Evolutionary conservation across 1,284 basidiomycete species (phyloP).

Genomic region (Apiotrichum laibachii): DNA sequence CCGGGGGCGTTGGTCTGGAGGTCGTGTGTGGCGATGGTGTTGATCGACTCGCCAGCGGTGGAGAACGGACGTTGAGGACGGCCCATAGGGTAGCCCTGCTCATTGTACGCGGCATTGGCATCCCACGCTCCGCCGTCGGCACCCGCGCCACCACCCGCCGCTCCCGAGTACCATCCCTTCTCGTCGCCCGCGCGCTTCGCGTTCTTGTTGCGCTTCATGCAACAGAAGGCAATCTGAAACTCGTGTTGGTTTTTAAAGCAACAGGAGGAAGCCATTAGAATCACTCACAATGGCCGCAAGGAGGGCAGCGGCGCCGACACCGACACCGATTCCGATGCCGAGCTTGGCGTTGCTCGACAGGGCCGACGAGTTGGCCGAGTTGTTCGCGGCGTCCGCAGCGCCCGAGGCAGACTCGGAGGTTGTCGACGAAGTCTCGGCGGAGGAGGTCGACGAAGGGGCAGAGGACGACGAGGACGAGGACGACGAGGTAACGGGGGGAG

Average conservation of each 20-base stretch:
- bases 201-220: constrained; percentile 29
- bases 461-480: constrained; percentile 4
- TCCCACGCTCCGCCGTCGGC: constrained; percentile 23
- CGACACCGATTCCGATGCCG: constrained; percentile 43
- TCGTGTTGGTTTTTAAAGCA: constrained; percentile 1
- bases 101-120: constrained; percentile 33
- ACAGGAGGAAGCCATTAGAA: background rate
- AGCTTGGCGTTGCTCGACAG: constrained; percentile 33
- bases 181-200: constrained; percentile 24
- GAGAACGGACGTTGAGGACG: constrained; percentile 29
- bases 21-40: constrained; percentile 46
- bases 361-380: constrained; percentile 8
- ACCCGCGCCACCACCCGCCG: no score
- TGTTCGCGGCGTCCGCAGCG: constrained; percentile 13
- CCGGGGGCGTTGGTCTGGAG: constrained; percentile 24
- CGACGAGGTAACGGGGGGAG: constrained; percentile 11
- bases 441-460: background rate
- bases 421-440: constrained; percentile 7
- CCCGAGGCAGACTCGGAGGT: constrained; percentile 35
- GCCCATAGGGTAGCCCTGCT: constrained; percentile 28
- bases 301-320: constrained; percentile 34
- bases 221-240: constrained; percentile 19
- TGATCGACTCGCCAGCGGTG: constrained; percentile 26
- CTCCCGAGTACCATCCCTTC: constrained; percentile 32
- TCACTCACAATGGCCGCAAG: constrained; percentile 33